A percentile compares a stretch with the other conserved stretches of the same genome.
These are phyloP conservation scores for Acanthamoeba lenticulata DNA, from an alignment of 208 protist species.

Conservation along the genomic window DNA sequence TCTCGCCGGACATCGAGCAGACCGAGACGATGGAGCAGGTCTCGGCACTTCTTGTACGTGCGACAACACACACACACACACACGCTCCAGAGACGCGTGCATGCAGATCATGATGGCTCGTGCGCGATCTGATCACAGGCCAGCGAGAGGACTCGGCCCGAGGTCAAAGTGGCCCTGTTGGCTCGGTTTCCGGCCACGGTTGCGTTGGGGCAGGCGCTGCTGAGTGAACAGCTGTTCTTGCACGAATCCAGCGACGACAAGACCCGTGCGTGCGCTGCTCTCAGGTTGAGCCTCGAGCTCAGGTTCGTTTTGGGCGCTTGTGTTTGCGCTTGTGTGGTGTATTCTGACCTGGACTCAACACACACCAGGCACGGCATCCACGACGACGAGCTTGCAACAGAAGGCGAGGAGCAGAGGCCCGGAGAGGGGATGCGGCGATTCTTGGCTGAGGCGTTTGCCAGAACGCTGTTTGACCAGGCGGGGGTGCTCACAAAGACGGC, in stretches of 20 bases:
- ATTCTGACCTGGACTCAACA: too few relatives aligned
- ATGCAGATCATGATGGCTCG: too few relatives aligned
- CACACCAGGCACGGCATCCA: not conserved
- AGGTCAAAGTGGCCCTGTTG: not conserved
- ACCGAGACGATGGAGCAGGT: not conserved
- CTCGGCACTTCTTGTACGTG: not conserved
- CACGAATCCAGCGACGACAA: not conserved
- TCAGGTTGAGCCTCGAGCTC: not conserved
- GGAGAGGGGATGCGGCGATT: not conserved
- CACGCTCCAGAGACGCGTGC: too few relatives aligned
- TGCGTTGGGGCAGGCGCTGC: not conserved
- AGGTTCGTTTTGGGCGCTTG: not conserved
- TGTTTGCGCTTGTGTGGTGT: not conserved
- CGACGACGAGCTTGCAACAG: too few relatives aligned
- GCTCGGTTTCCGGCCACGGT: not conserved
- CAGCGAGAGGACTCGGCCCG: not conserved
- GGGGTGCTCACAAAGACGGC: not conserved
- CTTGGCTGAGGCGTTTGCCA: not conserved
- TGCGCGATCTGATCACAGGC: not conserved
- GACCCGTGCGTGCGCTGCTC: not conserved
- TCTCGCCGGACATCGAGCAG: not conserved
- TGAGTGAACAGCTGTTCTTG: not conserved
- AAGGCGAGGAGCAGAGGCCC: too few relatives aligned
- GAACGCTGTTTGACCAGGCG: not conserved
- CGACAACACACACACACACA: not conserved